Base-by-base conservation (phyloP, 345 rosid species). In the Lepidium didymum region DNA sequence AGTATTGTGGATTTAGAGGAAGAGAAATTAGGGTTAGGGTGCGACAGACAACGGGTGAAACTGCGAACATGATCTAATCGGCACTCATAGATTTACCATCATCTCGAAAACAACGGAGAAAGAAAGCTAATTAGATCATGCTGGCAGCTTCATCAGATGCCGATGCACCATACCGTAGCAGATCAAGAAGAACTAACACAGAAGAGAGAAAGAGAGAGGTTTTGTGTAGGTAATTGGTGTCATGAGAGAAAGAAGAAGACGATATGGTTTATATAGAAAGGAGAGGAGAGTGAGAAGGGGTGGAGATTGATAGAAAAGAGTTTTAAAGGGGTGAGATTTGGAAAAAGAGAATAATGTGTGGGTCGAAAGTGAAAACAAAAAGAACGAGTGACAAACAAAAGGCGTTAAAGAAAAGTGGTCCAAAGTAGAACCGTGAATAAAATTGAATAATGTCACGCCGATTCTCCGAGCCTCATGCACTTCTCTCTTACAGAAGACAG, bases 121-220 rank as follows among this genome's bases (percentile, higher is more conserved):
- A 72, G 77, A 72, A 78, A 67, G 58, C 71, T 29, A 78, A 77
- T 84, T 74, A 87, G 92, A 92, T 92, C 98, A 92, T 88, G 98
- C 98, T 92, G 98, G 97, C 98, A 92, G 98, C 98, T 92, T 92
- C 97, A 92, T 77, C 98, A 73, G 96, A 78, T 81, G 82, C 69
- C 75, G 80, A 79, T 70, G 81, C 87, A 72, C 89, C 82, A 69
- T 52, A 15, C 23, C 41, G 13, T 52, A 78, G 33, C 37, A 29
- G 41, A 40, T 35, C 23, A 49, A 55, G 35, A 33, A 16, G 8
- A n/a, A 31, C 8, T 42, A 10, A 41, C 13, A 65, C 16, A 43
- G 40, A 35, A 21, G n/a, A n/a, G n/a, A 35, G 40, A 37, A 7
- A 63, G 6, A 36, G 12, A 11, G 16, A n/a, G 21, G 35, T 1